Percentiles rank a stretch among this genome's conserved stretches.
phyloP scores from a whole-genome alignment of 345 rosid genomes.

The Pistacia integerrima region DNA sequence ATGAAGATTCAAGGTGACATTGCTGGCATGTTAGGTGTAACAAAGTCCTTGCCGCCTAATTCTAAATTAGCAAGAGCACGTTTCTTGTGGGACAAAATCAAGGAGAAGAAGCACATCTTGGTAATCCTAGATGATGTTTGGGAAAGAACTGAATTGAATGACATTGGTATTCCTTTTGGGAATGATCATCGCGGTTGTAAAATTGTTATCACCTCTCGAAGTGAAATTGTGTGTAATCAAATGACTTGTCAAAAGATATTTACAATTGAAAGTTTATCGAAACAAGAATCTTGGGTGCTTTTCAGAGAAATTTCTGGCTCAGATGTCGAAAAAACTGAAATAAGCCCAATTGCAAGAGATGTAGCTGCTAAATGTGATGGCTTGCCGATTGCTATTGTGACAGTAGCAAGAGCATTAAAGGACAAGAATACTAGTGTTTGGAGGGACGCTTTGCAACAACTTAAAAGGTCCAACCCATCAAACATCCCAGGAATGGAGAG shows the following conservation, averaged over 20 bases:
- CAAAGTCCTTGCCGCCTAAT: neutral
- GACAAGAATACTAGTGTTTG: neutral
- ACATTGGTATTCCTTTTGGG: neutral
- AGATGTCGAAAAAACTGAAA: neutral
- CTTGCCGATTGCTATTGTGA: neutral
- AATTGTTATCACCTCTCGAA: neutral
- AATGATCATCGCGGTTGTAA: neutral
- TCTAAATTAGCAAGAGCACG: conserved; percentile 11
- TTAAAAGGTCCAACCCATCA: neutral
- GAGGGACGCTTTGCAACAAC: neutral
- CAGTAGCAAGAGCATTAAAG: neutral
- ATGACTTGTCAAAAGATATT: neutral
- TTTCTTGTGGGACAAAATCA: neutral
- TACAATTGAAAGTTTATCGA: neutral
- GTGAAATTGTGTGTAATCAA: neutral
- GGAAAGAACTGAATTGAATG: neutral
- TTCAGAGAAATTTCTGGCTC: neutral
- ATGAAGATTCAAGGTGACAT: too few relatives aligned
- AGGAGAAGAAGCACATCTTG: conserved; percentile 18
- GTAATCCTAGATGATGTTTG: conserved; percentile 18
- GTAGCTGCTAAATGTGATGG: neutral
- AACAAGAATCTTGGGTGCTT: conserved; percentile 11
- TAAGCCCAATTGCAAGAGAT: neutral
- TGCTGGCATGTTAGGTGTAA: neutral
- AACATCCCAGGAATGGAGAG: neutral